A percentile compares a stretch with the other conserved stretches of the same genome.
Conservation (phyloP, 2,329 filamentous ascomycete species). For the Pestalotiopsis sp. region DNA sequence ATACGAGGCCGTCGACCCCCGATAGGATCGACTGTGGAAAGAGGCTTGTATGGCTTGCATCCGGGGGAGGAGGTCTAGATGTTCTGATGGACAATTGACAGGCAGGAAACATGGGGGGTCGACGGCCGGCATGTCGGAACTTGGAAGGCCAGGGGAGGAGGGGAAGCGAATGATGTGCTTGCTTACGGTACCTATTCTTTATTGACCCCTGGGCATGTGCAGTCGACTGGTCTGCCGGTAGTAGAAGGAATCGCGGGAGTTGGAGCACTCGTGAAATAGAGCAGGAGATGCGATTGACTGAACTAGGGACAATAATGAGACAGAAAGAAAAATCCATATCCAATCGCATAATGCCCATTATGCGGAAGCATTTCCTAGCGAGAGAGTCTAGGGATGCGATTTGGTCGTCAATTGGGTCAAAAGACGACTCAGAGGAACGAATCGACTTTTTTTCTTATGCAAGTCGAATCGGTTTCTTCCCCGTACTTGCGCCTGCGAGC, state of each 20-base stretch:
- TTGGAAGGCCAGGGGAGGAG: not conserved
- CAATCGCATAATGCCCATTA: not conserved
- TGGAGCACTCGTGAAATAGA: not conserved
- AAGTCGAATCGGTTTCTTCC: not conserved
- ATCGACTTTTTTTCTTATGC: not conserved
- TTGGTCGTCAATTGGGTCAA: not conserved
- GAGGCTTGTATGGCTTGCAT: not conserved
- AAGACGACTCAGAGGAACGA: not conserved
- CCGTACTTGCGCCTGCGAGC: not conserved
- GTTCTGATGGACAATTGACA: not conserved
- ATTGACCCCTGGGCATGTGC: not conserved
- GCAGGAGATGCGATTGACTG: not conserved
- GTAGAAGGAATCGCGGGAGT: not conserved
- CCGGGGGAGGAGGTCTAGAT: not conserved
- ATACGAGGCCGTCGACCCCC: not conserved
- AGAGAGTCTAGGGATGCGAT: not conserved
- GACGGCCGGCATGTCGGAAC: not conserved
- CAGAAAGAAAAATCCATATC: not conserved
- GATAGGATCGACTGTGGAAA: not conserved
- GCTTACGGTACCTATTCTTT: not conserved
- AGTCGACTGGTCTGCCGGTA: not conserved
- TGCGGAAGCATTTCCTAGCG: not conserved
- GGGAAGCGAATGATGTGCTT: not conserved
- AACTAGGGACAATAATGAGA: not conserved
- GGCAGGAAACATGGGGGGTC: not conserved